Evolutionary conservation across 2,329 filamentous ascomycete genomes (phyloP).

Genomic region (Penicillium sp.): DNA sequence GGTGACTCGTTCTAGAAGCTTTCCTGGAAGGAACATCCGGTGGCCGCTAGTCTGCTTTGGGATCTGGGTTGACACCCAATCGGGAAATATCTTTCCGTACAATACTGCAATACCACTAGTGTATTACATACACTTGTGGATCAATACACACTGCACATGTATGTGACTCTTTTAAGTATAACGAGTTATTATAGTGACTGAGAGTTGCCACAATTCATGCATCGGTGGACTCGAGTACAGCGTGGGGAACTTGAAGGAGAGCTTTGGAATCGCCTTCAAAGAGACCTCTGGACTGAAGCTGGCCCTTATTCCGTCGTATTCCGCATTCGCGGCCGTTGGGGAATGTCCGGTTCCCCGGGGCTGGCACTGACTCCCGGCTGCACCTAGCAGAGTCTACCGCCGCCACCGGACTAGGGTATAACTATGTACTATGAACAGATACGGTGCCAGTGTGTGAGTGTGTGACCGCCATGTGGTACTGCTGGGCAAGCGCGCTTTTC

Average conservation of each 20-base stretch:
- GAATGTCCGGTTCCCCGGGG: constrained; percentile 2
- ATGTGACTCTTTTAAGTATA: no score
- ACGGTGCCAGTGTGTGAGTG: constrained; percentile 2
- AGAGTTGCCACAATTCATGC: no score
- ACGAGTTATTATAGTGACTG: no score
- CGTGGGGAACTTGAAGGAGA: no score
- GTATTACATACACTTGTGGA: constrained; percentile 19
- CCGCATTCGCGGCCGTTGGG: constrained; percentile 11
- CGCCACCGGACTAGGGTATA: constrained; percentile 13
- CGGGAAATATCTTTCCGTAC: constrained; percentile 6
- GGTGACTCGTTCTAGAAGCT: constrained; percentile 26
- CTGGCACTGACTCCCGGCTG: constrained; percentile 11
- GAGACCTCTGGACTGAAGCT: no score
- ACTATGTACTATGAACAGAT: no score
- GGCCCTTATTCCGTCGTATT: not conserved
- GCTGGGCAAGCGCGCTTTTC: constrained; percentile 4
- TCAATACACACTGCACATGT: not conserved
- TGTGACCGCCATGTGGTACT: constrained; percentile 14
- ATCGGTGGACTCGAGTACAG: no score
- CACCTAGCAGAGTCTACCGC: constrained; percentile 21
- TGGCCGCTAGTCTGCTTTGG: constrained; percentile 13
- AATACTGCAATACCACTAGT: constrained; percentile 13
- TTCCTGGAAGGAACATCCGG: constrained; percentile 27
- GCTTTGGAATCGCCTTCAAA: no score
- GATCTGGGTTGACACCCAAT: not conserved